Percentiles rank a stretch among this genome's conserved stretches.
Conservation (phyloP, 306 rosid species). For the Prosopis cineraria region DNA sequence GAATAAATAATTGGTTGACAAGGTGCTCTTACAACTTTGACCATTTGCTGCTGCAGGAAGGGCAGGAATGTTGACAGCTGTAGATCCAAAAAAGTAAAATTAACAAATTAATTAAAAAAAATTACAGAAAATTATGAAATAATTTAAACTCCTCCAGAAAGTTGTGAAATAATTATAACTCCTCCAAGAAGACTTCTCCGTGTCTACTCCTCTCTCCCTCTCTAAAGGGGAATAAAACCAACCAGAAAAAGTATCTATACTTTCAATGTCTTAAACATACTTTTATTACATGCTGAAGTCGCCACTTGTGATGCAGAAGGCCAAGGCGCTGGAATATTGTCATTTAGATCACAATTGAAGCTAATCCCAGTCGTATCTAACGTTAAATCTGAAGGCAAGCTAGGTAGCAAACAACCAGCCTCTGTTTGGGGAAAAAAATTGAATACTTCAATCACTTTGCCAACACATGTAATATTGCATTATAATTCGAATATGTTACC, state of each 20-base stretch:
- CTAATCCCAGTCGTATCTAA: constrained; percentile 80
- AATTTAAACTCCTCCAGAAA: background rate
- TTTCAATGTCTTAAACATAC: constrained; percentile 50
- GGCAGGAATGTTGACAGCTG: constrained; percentile 94
- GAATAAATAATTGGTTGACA: constrained; percentile 23
- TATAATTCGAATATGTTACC: constrained; percentile 50
- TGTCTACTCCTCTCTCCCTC: background rate
- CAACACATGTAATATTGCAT: background rate
- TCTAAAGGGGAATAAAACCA: background rate
- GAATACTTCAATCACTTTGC: constrained; percentile 1
- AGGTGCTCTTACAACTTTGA: constrained; percentile 59
- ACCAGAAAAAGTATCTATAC: background rate
- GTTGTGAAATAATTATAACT: constrained; percentile 16
- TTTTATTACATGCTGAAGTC: constrained; percentile 78
- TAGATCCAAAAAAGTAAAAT: constrained; percentile 33
- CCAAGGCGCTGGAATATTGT: constrained; percentile 98
- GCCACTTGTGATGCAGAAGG: constrained; percentile 66
- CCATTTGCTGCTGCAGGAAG: constrained; percentile 95
- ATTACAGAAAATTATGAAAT: background rate
- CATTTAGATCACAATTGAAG: constrained; percentile 92
- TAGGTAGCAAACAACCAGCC: constrained; percentile 89
- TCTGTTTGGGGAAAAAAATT: constrained; percentile 51
- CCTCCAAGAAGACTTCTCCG: background rate
- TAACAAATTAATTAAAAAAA: constrained; percentile 8
- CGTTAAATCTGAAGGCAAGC: constrained; percentile 93